Evolutionary conservation across 2,329 filamentous ascomycete genomes (phyloP).

Genomic region (Sclerotinia minor): DNA sequence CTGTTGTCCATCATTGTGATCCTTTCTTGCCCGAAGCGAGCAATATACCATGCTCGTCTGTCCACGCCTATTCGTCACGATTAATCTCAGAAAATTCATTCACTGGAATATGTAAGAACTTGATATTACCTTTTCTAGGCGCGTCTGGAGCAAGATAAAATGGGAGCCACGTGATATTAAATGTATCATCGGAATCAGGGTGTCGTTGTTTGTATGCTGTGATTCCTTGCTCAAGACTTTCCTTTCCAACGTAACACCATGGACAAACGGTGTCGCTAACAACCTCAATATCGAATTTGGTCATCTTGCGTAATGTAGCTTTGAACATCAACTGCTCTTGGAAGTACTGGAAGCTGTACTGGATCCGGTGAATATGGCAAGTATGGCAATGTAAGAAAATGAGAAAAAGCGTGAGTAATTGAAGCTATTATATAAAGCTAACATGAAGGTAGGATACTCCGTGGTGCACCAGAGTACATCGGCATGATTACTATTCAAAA

Average conservation of each 20-base stretch:
- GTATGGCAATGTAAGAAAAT: background rate
- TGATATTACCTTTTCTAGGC: constrained; percentile 50
- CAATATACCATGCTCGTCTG: constrained; percentile 58
- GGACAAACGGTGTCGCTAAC: constrained; percentile 70
- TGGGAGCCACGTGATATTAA: constrained; percentile 72
- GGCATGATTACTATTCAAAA: constrained; percentile 13
- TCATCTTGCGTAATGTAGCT: constrained; percentile 53
- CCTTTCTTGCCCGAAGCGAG: constrained; percentile 65
- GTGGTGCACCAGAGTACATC: background rate
- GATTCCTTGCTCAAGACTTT: constrained; percentile 72
- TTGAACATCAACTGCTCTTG: constrained; percentile 29
- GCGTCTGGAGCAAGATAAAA: constrained; percentile 76
- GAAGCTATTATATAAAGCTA: background rate
- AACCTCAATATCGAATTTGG: constrained; percentile 73
- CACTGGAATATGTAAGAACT: background rate
- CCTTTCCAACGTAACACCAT: constrained; percentile 55
- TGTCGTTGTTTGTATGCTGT: constrained; percentile 61
- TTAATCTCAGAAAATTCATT: background rate
- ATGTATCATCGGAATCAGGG: constrained; percentile 64
- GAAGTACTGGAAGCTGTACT: too few relatives aligned
- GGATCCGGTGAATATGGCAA: background rate
- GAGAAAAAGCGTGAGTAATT: background rate
- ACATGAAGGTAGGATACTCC: background rate
- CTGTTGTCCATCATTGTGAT: constrained; percentile 57
- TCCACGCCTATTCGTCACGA: constrained; percentile 46